These are phyloP conservation scores for Cyberlindnera euphorbiae DNA, from an alignment of 805 yeast species.

Conservation along the genomic window DNA sequence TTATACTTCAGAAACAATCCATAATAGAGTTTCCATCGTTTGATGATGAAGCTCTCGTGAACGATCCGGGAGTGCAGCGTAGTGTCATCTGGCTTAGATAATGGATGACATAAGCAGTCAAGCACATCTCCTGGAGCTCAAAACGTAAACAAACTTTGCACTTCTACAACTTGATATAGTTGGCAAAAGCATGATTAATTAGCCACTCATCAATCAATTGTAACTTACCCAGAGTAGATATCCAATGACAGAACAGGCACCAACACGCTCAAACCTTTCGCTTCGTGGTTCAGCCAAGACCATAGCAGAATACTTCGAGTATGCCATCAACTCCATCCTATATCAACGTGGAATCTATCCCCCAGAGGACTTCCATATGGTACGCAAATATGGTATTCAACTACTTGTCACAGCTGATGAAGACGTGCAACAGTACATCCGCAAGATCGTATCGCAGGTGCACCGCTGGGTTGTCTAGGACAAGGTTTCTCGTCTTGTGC, in stretches of 20 bases:
- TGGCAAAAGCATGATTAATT: too few species aligned
- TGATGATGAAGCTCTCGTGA: too few species aligned
- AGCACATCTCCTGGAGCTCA: too few species aligned
- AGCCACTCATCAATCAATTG: too few species aligned
- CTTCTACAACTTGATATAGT: too few species aligned
- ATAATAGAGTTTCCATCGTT: too few species aligned
- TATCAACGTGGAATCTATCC: slow-evolving; percentile 92
- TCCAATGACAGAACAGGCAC: slow-evolving; percentile 1
- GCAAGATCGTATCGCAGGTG: slow-evolving; percentile 62
- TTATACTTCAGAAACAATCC: too few species aligned
- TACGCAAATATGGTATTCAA: slow-evolving; percentile 74
- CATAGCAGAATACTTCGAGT: slow-evolving; percentile 81
- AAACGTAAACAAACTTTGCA: too few species aligned
- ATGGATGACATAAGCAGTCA: too few species aligned
- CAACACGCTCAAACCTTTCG: slow-evolving; percentile 36
- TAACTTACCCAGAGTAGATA: too few species aligned
- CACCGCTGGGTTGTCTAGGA: slow-evolving; percentile 71
- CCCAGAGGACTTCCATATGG: slow-evolving; percentile 73
- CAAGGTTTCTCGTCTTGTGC: slow-evolving; percentile 59
- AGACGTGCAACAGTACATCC: slow-evolving; percentile 67
- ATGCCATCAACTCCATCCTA: slow-evolving; percentile 72
- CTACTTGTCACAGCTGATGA: slow-evolving; percentile 69
- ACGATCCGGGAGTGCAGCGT: too few species aligned
- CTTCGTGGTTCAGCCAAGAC: slow-evolving; percentile 71
- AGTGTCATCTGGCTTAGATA: too few species aligned